Evolutionary conservation across 768 basidiomycete species (phyloP), one percentile per base, ranked within the genome.

Genomic region (Pulveroboletus ravenelii): DNA sequence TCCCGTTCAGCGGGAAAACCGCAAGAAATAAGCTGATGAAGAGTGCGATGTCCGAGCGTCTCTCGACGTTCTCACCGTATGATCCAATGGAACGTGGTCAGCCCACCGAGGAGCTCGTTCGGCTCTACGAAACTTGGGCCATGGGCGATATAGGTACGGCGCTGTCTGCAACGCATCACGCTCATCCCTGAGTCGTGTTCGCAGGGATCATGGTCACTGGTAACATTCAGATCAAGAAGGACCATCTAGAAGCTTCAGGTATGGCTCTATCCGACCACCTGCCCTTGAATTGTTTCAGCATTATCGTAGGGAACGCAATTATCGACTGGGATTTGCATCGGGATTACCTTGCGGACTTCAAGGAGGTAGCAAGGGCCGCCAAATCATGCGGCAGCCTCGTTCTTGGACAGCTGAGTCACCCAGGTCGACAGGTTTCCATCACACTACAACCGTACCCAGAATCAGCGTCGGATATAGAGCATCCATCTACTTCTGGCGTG

Each of bases 21-120:
- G 56, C 65, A 1, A 69, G 55, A 54, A 70, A 70, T 48, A 69
- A 50, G 45, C 27, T 68, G 44, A 55, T 68, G 62, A 68, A 68
- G 52, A 67, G 67, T 46, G 67, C 67, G 1, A 70, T 68, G 67
- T 70, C 67, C 6, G 67, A 68, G 41, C 65, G 69, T 12, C 61
- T 68, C 37, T 67, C 67, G 4, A 69, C 69, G 1, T 68, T 70
- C 41, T 70, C 68, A 1, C 38, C 62, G 14, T 53, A 51, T 27
- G 63, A 70, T 40, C 65, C 67, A 3, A 49, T 29, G 43, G 56
- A 65, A 1, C 67, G 67, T 7, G 67, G 67, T 15, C 58, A 53
- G 20, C 67, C 67, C 18, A 68, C 69, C 1, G 69, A 70, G 23
- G 68, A 68, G 47, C 65, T 68, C 10, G 35, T 65, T 38, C 63